Base-by-base conservation (phyloP, 1,284 basidiomycete genomes). In the Hemileia vastatrix region DNA sequence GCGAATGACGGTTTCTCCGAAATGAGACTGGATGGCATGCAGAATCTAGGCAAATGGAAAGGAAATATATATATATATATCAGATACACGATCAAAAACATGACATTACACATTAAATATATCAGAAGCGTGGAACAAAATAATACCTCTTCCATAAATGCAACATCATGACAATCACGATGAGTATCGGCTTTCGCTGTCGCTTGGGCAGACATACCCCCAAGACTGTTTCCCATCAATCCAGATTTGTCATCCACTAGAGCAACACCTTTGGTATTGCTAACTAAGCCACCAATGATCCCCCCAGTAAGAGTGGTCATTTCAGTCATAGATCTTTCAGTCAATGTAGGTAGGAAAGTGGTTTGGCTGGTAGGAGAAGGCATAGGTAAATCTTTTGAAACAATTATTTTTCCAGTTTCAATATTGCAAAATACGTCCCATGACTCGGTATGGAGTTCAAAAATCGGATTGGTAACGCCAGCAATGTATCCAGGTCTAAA, bases 361-460 rank as follows among this genome's bases (percentile, higher is more conserved):
- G 48, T 36, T 48, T 31, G 15, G 33, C 19, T 4, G 47, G 49
- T 49, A 19, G 48, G 18, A 43, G n/a, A 21, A 3, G 51, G 36
- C 36, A 52, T 52, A 13, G 47, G 13, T 3, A 93, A 89, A 68
- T 91, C 87, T 74, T 87, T 92, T 47, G 87, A 84, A 1, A 96
- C 85, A 1, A 85, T 86, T 65, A 96, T 86, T 55, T 84, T 84
- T 3, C 89, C 89, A 0, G 84, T 85, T 58, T 90, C 86, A 64
- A 95, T 84, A 72, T 96, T 90, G 75, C 90, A 88, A 43, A 96
- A 79, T 1, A 98, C 80, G 76, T 98, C 93, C 94, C 94, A 98
- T 32, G 57, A 45, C 36, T 8, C 36, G 8, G 56, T 60, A 43
- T 60, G 57, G 2, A 53, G 40, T 40, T 93, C 90, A 74, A 96